Percentiles rank a stretch among this genome's conserved stretches.
These are phyloP conservation scores for Stagonosporopsis chrysanthemi DNA, from an alignment of 2,329 filamentous ascomycete species.

Conservation along the genomic window DNA sequence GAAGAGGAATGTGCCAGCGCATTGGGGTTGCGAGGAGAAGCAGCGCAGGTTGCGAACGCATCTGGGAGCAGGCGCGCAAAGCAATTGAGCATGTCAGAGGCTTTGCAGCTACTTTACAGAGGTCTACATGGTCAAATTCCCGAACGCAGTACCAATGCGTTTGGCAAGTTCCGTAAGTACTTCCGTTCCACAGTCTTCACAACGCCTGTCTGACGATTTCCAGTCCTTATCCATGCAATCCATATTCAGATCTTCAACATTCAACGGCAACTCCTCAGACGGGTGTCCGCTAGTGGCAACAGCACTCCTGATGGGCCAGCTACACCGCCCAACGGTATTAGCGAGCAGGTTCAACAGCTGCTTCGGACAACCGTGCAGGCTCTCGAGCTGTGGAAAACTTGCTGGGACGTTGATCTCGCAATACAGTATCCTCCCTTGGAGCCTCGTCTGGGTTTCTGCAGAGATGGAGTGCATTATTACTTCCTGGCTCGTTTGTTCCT, in stretches of 20 bases:
- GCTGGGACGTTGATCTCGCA: conserved; percentile 74
- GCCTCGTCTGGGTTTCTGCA: conserved; percentile 71
- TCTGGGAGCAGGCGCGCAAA: conserved; percentile 69
- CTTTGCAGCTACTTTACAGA: conserved; percentile 68
- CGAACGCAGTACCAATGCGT: conserved; percentile 72
- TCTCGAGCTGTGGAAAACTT: conserved; percentile 74
- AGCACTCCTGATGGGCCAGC: conserved; percentile 62
- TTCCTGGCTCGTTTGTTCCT: conserved; percentile 73
- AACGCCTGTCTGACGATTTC: conserved; percentile 16
- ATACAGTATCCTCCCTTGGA: conserved; percentile 70
- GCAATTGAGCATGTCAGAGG: conserved; percentile 70
- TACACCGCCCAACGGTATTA: conserved; percentile 54
- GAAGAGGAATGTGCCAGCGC: conserved; percentile 68
- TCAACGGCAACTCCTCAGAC: conserved; percentile 54
- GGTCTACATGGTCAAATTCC: conserved; percentile 65
- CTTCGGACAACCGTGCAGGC: conserved; percentile 59
- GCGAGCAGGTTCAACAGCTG: conserved; percentile 58
- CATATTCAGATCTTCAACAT: conserved; percentile 67
- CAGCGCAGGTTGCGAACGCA: conserved; percentile 65
- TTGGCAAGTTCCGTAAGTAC: conserved; percentile 67
- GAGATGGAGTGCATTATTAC: conserved; percentile 76
- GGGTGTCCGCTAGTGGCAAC: conserved; percentile 53
- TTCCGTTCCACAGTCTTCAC: neutral
- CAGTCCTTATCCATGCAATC: conserved; percentile 72
- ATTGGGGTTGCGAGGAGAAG: conserved; percentile 67